Base-by-base conservation (phyloP, 306 rosid genomes). In the Urtica urens region DNA sequence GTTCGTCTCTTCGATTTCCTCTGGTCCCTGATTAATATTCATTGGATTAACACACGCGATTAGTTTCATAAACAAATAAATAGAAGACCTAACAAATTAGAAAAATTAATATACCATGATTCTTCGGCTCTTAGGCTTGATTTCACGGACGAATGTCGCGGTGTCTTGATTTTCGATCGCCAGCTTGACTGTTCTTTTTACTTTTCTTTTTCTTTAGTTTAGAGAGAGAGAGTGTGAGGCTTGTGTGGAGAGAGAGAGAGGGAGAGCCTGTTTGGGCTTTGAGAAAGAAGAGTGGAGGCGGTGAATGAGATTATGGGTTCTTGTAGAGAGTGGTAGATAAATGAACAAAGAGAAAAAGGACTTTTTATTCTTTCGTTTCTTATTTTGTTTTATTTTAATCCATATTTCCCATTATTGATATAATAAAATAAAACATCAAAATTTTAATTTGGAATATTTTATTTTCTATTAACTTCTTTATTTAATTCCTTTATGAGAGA, bases 41-140 rank as follows among this genome's bases (percentile, higher is more conserved):
- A 59, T 4, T 13, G n/a, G 56, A 9, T 18, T 26, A 38, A 56
- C 17, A 16, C 25, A 22, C 28, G 16, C n/a, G 54, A 10, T 2
- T 10, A 11, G 30, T 27, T 25, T 14, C 17, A 17, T 34, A 19
- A 18, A 23, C 7, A 38, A 28, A 21, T 58, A 66, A 6, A 38
- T 6, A 23, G 25, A 35, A 19, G 10, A 3, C 24, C 6, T n/a
- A 17, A 67, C 49, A 30, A 68, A 13, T 29, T 28, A 22, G 13
- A 20, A 51, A 19, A 33, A 40, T 24, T 5, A 21, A 40, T 48
- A 34, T 58, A 81, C 95, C 94, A 84, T 84, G 86, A 90, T 81
- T 81, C 87, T 84, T 60, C 92, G 74, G 63, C 76, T 90, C 63
- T 84, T 84, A 58, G 90, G 92, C 68, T 90, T 79, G 79, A 90